Conservation (phyloP, 495 filamentous ascomycete species). For the Aspergillus bertholletiae region DNA sequence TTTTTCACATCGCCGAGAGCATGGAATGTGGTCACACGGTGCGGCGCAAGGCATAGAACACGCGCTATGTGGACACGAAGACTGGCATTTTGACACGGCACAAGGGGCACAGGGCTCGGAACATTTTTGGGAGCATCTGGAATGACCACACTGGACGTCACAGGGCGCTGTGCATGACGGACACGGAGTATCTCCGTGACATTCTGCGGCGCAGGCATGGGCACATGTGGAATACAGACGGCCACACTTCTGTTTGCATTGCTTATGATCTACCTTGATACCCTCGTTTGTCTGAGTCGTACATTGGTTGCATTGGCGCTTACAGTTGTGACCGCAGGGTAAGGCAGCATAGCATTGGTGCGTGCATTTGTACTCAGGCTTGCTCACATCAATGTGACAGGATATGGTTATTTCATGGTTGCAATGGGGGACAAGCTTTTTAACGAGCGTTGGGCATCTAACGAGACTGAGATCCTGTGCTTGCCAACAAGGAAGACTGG, state of each 20-base stretch:
- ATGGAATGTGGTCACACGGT: constrained; percentile 62
- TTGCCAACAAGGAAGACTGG: constrained; percentile 49
- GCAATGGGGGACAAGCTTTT: constrained; percentile 48
- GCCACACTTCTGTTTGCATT: constrained; percentile 51
- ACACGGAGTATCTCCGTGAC: constrained; percentile 54
- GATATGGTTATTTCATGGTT: constrained; percentile 46
- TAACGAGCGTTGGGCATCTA: constrained; percentile 35
- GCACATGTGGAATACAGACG: constrained; percentile 53
- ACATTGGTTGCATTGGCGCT: constrained; percentile 48
- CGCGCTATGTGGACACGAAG: constrained; percentile 51
- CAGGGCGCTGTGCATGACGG: constrained; percentile 52
- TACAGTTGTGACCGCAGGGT: constrained; percentile 62
- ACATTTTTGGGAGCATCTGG: constrained; percentile 55
- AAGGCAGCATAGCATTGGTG: constrained; percentile 42
- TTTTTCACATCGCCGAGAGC: constrained; percentile 58
- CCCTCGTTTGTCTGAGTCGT: constrained; percentile 21
- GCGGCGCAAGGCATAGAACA: constrained; percentile 65
- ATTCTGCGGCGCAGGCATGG: constrained; percentile 51
- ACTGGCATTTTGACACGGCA: constrained; percentile 52
- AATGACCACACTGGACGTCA: constrained; percentile 61
- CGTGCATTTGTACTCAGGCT: constrained; percentile 38
- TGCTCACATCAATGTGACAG: constrained; percentile 46
- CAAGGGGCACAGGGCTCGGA: constrained; percentile 65
- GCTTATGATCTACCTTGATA: constrained; percentile 39
- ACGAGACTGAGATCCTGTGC: constrained; percentile 36